These are phyloP conservation scores for Alnus rubra DNA, from an alignment of 306 rosid species.

Conservation along the genomic window DNA sequence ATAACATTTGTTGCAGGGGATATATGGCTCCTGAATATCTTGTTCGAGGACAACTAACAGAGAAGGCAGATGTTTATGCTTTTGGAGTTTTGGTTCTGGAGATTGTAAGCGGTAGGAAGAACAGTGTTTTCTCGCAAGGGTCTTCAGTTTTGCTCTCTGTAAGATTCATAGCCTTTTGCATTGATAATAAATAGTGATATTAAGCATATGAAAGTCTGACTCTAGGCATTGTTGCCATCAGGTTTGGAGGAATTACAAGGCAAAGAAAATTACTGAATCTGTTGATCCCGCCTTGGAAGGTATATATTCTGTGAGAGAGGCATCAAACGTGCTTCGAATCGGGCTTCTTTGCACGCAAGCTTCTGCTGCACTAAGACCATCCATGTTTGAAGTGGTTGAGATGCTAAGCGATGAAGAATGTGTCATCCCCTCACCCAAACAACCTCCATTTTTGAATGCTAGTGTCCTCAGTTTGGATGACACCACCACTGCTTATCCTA, in stretches of 20 bases:
- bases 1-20: slow-evolving; percentile 31
- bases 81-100: slow-evolving; percentile 55
- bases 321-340: slow-evolving; percentile 46
- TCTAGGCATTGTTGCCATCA: slow-evolving; percentile 19
- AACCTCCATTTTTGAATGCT: slow-evolving; percentile 57
- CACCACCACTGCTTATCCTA: neutral
- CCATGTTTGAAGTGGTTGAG: slow-evolving; percentile 57
- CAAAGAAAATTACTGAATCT: slow-evolving; percentile 29
- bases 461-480: slow-evolving; percentile 32
- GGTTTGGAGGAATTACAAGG: slow-evolving; percentile 62
- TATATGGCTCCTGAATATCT: slow-evolving; percentile 68
- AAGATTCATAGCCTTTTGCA: slow-evolving; percentile 26
- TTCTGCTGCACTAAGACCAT: slow-evolving; percentile 42
- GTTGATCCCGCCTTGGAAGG: slow-evolving; percentile 44
- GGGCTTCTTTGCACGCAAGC: slow-evolving; percentile 69
- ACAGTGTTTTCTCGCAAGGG: slow-evolving; percentile 36
- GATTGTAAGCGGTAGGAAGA: slow-evolving; percentile 54
- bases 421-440: slow-evolving; percentile 47
- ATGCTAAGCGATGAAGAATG: slow-evolving; percentile 46
- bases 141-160: slow-evolving; percentile 54
- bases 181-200: no score
- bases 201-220: no score
- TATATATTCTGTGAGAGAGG: slow-evolving; percentile 36
- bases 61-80: slow-evolving; percentile 62
- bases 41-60: slow-evolving; percentile 49